phyloP scores from a whole-genome alignment of 1,284 basidiomycete species.

The Sporisorium sorghi region DNA sequence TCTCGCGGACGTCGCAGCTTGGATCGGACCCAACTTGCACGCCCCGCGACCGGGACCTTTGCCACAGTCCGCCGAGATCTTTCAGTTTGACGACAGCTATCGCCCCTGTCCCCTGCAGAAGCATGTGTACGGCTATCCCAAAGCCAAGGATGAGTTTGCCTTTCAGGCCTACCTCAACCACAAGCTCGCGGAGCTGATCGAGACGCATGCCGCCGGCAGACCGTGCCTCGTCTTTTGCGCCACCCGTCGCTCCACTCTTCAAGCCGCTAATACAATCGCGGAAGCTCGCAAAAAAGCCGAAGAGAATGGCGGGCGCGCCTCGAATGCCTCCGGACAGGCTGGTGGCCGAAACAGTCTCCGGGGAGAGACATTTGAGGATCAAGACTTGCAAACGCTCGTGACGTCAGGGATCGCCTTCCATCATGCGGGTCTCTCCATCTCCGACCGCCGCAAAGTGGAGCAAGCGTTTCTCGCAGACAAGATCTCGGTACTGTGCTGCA shows the following conservation, averaged over 20 bases:
- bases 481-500: constrained; percentile 69
- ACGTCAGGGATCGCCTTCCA: constrained; percentile 81
- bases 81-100: constrained; percentile 57
- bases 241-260: constrained; percentile 72
- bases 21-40: constrained; percentile 75
- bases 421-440: constrained; percentile 82
- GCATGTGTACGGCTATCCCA: constrained; percentile 70
- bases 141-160: constrained; percentile 79
- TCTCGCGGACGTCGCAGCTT: constrained; percentile 85
- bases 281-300: constrained; percentile 73
- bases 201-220: constrained; percentile 46
- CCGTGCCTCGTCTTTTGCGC: constrained; percentile 59
- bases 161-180: constrained; percentile 81
- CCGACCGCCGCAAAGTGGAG: constrained; percentile 80
- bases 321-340: constrained; percentile 6
- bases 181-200: constrained; percentile 75
- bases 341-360: constrained; percentile 11
- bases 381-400: constrained; percentile 39
- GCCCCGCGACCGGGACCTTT: background rate
- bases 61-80: constrained; percentile 29
- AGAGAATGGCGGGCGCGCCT: constrained; percentile 30
- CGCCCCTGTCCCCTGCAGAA: constrained; percentile 59
- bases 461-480: constrained; percentile 77
- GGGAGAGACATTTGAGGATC: constrained; percentile 39
- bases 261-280: constrained; percentile 79